These are phyloP conservation scores for Blastobotrys muscicola DNA, from an alignment of 805 yeast species.

Conservation along the genomic window DNA sequence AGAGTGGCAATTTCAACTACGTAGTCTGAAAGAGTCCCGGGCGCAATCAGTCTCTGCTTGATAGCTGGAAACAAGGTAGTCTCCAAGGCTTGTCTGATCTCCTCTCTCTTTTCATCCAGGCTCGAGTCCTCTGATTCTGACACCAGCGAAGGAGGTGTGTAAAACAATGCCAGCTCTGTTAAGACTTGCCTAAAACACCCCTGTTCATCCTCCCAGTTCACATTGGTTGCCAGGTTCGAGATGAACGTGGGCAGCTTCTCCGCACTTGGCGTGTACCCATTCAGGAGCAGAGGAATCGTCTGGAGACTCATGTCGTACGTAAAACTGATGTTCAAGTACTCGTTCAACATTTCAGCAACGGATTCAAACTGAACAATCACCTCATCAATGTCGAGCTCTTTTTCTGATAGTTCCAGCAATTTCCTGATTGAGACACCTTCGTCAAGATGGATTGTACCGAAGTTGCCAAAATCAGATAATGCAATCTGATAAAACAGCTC, in stretches of 20 bases:
- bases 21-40: slow-evolving; percentile 40
- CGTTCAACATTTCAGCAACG: slow-evolving; percentile 56
- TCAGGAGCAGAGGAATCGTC: slow-evolving; percentile 60
- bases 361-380: slow-evolving; percentile 17
- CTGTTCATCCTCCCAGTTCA: slow-evolving; percentile 61
- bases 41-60: slow-evolving; percentile 55
- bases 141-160: slow-evolving; percentile 52
- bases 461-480: slow-evolving; percentile 69
- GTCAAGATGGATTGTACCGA: slow-evolving; percentile 43
- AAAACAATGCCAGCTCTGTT: slow-evolving; percentile 59
- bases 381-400: slow-evolving; percentile 10
- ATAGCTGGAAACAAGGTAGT: slow-evolving; percentile 55
- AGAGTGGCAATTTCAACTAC: slow-evolving; percentile 81
- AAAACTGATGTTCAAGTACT: slow-evolving; percentile 59
- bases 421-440: slow-evolving; percentile 29
- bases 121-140: slow-evolving; percentile 17
- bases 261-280: slow-evolving; percentile 52
- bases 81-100: slow-evolving; percentile 38
- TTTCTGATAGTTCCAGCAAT: slow-evolving; percentile 29
- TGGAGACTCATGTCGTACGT: slow-evolving; percentile 26
- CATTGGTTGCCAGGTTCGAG: slow-evolving; percentile 46
- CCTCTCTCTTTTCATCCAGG: slow-evolving; percentile 21
- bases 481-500: slow-evolving; percentile 79
- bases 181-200: slow-evolving; percentile 58
- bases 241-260: slow-evolving; percentile 59